Conservation (phyloP, 352 stramenopile genomes). For the Phytophthora ohioensis region DNA sequence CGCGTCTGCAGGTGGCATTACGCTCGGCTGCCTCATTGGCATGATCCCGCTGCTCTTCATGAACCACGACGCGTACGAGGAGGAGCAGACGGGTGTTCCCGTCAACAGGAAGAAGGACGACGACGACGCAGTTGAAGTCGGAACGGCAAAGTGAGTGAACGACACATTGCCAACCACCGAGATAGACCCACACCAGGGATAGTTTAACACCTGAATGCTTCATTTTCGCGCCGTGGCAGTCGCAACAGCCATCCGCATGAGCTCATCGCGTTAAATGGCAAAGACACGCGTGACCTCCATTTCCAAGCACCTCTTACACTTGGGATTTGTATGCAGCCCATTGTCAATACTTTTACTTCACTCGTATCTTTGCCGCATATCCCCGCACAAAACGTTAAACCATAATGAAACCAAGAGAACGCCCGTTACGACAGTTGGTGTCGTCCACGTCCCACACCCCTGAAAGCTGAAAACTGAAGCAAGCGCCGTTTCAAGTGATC, state of each 20-base stretch:
- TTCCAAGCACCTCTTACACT: constrained; percentile 13
- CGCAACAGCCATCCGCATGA: neutral
- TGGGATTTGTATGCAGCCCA: constrained; percentile 25
- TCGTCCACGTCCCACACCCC: constrained; percentile 20
- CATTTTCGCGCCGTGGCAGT: constrained; percentile 14
- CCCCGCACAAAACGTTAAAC: constrained; percentile 25
- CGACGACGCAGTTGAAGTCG: neutral
- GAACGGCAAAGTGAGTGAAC: constrained; percentile 3
- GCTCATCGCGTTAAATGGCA: constrained; percentile 3
- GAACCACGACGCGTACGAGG: constrained; percentile 73
- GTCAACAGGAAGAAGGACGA: constrained; percentile 20
- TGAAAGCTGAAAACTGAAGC: constrained; percentile 27
- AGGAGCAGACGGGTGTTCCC: constrained; percentile 52
- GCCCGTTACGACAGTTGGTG: constrained; percentile 22
- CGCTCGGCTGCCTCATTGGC: constrained; percentile 88
- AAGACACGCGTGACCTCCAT: constrained; percentile 21
- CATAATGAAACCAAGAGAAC: constrained; percentile 33
- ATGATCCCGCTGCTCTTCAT: constrained; percentile 93
- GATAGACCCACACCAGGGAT: constrained; percentile 10
- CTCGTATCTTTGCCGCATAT: constrained; percentile 33
- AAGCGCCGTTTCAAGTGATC: constrained; percentile 19
- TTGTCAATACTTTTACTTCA: constrained; percentile 29
- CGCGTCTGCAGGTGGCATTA: constrained; percentile 85
- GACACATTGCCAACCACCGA: neutral
- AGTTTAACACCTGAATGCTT: constrained; percentile 20